Percentiles rank a stretch among this genome's conserved stretches.
These are phyloP conservation scores for Chamaecrista fasciculata DNA, from an alignment of 306 rosid genomes.

Conservation along the genomic window DNA sequence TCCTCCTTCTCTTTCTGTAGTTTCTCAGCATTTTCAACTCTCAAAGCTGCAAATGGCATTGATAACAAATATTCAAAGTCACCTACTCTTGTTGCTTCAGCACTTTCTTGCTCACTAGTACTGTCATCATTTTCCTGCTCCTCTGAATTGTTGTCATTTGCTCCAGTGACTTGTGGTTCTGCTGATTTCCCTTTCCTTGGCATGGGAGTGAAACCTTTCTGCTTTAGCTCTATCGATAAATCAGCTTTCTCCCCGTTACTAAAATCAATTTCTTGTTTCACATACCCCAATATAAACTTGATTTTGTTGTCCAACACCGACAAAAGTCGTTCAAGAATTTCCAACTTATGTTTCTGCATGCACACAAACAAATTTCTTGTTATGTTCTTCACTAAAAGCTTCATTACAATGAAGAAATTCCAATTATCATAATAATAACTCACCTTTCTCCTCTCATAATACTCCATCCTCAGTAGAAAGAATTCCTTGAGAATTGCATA, in stretches of 20 bases:
- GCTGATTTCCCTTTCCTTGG: conserved; percentile 69
- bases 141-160: conserved; percentile 56
- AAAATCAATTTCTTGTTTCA: conserved; percentile 75
- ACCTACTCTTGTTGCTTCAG: conserved; percentile 42
- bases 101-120: conserved; percentile 48
- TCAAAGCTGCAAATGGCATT: too few species aligned
- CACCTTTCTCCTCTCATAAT: conserved; percentile 85
- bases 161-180: conserved; percentile 93
- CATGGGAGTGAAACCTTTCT: conserved; percentile 89
- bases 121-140: conserved; percentile 62
- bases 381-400: background rate
- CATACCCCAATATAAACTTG: conserved; percentile 81
- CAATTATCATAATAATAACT: background rate
- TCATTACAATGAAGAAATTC: background rate
- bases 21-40: too few species aligned
- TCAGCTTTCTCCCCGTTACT: conserved; percentile 79
- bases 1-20: too few species aligned
- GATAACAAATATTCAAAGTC: too few species aligned
- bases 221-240: conserved; percentile 67
- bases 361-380: background rate
- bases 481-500: conserved; percentile 85
- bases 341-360: conserved; percentile 68
- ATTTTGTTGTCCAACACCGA: conserved; percentile 78
- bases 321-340: conserved; percentile 59
- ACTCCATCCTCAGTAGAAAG: conserved; percentile 66